Conservation (phyloP, 768 basidiomycete genomes). For the Lentinula sp. region DNA sequence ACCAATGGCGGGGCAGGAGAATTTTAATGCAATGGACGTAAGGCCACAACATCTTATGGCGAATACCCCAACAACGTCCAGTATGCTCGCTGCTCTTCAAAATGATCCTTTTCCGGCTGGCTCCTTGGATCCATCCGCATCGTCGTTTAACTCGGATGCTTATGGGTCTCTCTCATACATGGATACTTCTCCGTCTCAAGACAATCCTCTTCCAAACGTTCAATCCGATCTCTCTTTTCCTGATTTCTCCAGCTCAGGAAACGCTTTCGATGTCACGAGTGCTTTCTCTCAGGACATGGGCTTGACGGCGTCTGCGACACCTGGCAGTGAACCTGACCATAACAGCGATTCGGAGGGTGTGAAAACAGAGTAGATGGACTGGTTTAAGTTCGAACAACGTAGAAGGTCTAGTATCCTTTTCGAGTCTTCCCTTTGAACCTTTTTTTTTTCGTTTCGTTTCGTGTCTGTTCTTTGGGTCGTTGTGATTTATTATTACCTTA, state of each 20-base stretch:
- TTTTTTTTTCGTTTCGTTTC: slow-evolving; percentile 9
- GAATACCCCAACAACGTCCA: slow-evolving; percentile 82
- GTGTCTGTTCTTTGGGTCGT: slow-evolving; percentile 1
- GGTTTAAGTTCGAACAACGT: slow-evolving; percentile 14
- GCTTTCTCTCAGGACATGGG: slow-evolving; percentile 65
- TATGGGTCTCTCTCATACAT: slow-evolving; percentile 72
- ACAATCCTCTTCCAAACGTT: slow-evolving; percentile 53
- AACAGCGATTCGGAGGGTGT: slow-evolving; percentile 47
- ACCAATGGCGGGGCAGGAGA: slow-evolving; percentile 87
- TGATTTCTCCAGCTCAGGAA: slow-evolving; percentile 58
- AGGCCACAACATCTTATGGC: slow-evolving; percentile 61
- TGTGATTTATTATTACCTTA: slow-evolving; percentile 14
- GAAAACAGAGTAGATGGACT: slow-evolving; percentile 50
- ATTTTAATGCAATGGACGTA: slow-evolving; percentile 59
- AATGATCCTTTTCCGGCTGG: slow-evolving; percentile 64
- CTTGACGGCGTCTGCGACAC: slow-evolving; percentile 45
- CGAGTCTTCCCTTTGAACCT: not conserved
- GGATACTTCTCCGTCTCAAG: slow-evolving; percentile 61
- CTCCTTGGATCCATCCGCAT: slow-evolving; percentile 57
- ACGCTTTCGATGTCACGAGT: slow-evolving; percentile 64
- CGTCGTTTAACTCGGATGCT: slow-evolving; percentile 60
- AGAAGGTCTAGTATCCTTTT: not conserved
- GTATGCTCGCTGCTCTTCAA: slow-evolving; percentile 86
- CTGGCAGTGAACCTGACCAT: slow-evolving; percentile 47
- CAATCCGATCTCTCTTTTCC: slow-evolving; percentile 66